A percentile compares a stretch with the other conserved stretches of the same genome.
Conservation (phyloP, 768 basidiomycete species). For the Leccinum incarnatum region DNA sequence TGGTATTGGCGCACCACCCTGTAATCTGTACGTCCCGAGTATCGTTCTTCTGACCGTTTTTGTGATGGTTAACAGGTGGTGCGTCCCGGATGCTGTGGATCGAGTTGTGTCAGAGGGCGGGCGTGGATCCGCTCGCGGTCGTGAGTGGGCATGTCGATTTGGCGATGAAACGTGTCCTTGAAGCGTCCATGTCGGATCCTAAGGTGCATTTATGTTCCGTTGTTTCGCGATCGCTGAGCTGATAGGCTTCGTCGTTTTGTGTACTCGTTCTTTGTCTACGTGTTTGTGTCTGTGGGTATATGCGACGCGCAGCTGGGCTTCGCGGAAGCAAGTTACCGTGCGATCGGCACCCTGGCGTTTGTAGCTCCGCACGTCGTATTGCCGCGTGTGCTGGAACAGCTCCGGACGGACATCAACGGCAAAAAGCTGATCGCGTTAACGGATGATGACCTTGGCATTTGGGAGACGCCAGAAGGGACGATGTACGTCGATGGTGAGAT, state of each 20-base stretch:
- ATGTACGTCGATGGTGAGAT: constrained; percentile 71
- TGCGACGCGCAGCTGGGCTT: constrained; percentile 41
- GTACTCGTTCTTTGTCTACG: not conserved
- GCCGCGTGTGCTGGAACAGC: constrained; percentile 65
- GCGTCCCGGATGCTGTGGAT: constrained; percentile 54
- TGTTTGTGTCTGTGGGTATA: not conserved
- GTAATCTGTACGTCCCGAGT: constrained; percentile 45
- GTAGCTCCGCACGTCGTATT: constrained; percentile 70
- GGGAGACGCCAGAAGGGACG: constrained; percentile 81
- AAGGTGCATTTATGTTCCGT: constrained; percentile 38
- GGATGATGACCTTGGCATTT: constrained; percentile 75
- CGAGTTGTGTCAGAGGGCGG: constrained; percentile 69
- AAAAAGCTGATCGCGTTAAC: constrained; percentile 59
- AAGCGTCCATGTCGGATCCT: constrained; percentile 42
- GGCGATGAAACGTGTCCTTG: constrained; percentile 49
- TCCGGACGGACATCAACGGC: constrained; percentile 64
- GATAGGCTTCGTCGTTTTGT: not conserved
- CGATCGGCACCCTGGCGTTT: constrained; percentile 76
- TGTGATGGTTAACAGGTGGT: constrained; percentile 10
- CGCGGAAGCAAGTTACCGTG: constrained; percentile 66
- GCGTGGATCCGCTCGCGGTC: constrained; percentile 63
- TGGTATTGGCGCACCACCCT: constrained; percentile 76
- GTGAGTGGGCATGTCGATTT: constrained; percentile 49
- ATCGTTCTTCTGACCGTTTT: not conserved
- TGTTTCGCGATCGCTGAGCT: not conserved